Base-by-base conservation (phyloP, 1,284 basidiomycete species). In the Takashimella tepidaria region DNA sequence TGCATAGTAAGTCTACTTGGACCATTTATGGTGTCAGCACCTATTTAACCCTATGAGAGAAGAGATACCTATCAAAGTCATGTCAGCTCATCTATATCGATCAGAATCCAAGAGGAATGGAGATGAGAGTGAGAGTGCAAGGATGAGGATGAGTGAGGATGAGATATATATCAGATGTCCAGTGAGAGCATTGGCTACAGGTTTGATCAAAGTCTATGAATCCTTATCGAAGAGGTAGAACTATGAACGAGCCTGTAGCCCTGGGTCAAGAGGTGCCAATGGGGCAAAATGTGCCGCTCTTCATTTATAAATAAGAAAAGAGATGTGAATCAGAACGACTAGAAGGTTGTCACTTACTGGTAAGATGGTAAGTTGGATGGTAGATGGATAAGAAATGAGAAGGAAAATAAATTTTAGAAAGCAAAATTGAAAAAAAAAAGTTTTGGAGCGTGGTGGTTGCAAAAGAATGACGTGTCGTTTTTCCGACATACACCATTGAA, bases 221-320 rank as follows among this genome's bases (percentile, higher is more conserved):
- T 37, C 31, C 31, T 37, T 16, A 37, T 37, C 31, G 31, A n/a
- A n/a, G 31, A 16, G 31, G 31, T 16, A 37, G 31, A 37, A 37
- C 10, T 8, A 37, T 8, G 31, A 37, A 37, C 31, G 31, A 37
- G 16, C 20, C 31, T 37, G 10, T 22, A 25, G 27, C 59, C 64
- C 70, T 72, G 65, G 65, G 64, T 67, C 70, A 72, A 72, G 70
- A 72, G 70, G 70, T 72, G 70, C 70, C 70, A 72, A 66, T 66
- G 68, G 70, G 68, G 69, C 61, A 66, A n/a, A 47, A 59, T 55
- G 48, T 64, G 61, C 69, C 67, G 63, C 70, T 72, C 70, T 72
- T 72, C 70, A 72, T 64, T 64, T n/a, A n/a, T n/a, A n/a, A n/a
- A n/a, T n/a, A n/a, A n/a, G n/a, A n/a, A n/a, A n/a, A n/a, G n/a